A percentile compares a stretch with the other conserved stretches of the same genome.
Conservation (phyloP, 2,329 filamentous ascomycete species). For the Mariannaea elegans region DNA sequence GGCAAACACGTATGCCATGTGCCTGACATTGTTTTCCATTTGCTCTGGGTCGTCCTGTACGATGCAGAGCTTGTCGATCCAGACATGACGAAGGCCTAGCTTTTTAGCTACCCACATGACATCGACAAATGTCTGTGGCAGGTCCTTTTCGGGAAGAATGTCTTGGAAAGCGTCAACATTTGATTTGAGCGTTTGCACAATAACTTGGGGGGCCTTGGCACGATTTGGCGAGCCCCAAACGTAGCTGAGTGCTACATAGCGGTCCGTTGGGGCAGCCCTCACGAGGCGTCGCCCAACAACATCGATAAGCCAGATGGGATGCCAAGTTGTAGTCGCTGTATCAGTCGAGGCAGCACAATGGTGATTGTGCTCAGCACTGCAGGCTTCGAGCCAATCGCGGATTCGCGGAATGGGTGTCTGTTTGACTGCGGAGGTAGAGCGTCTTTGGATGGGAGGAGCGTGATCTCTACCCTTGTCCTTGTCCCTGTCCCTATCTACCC, state of each 20-base stretch:
- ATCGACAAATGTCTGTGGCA: constrained; percentile 54
- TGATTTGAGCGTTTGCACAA: constrained; percentile 45
- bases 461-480: constrained; percentile 31
- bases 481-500: background rate
- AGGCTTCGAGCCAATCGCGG: constrained; percentile 54
- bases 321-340: constrained; percentile 45
- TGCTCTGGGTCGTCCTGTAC: constrained; percentile 54
- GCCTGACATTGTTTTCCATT: constrained; percentile 50
- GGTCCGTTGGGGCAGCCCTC: constrained; percentile 48
- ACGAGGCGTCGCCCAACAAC: constrained; percentile 51
- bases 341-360: constrained; percentile 48
- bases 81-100: constrained; percentile 54
- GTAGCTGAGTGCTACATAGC: constrained; percentile 58
- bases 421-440: constrained; percentile 43
- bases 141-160: constrained; percentile 47
- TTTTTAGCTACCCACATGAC: constrained; percentile 56
- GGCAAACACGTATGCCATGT: constrained; percentile 57
- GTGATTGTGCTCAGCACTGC: constrained; percentile 51
- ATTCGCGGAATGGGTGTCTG: constrained; percentile 50
- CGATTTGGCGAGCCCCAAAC: constrained; percentile 49
- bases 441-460: constrained; percentile 39
- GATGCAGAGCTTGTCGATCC: constrained; percentile 58
- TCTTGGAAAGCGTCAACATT: constrained; percentile 50
- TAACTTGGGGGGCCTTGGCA: constrained; percentile 37
- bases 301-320: constrained; percentile 53